A percentile compares a stretch with the other conserved stretches of the same genome.
Conservation (phyloP, 2,329 filamentous ascomycete genomes). For the Sclerotinia trifoliorum region DNA sequence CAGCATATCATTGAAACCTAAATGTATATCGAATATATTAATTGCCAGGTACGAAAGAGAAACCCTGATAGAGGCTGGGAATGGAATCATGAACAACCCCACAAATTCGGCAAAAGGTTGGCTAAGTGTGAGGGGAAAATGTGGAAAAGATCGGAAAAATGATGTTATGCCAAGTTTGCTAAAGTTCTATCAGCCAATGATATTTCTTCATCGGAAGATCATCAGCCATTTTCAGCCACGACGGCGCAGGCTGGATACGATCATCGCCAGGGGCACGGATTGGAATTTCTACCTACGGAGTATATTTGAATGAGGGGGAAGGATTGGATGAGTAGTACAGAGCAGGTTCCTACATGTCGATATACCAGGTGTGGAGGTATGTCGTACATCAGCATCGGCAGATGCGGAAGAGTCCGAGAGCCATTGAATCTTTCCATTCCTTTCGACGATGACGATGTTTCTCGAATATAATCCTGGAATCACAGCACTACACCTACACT, state of each 20-base stretch:
- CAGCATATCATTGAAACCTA: not conserved
- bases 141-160: conserved; percentile 9
- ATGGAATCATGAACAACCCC: not conserved
- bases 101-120: conserved; percentile 1
- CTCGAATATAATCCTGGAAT: not conserved
- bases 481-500: not conserved
- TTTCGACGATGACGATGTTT: not conserved
- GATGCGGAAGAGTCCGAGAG: not conserved
- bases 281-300: not conserved
- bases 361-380: not conserved
- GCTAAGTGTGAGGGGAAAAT: not conserved
- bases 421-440: not conserved
- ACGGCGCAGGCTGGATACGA: conserved; percentile 39
- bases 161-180: conserved; percentile 19
- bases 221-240: conserved; percentile 45
- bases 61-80: not conserved
- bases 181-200: conserved; percentile 4
- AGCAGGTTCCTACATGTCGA: not conserved
- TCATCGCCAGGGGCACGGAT: conserved; percentile 2
- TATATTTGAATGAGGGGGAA: not conserved
- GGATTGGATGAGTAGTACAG: not conserved
- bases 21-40: not conserved
- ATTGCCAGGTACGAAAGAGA: conserved; percentile 4
- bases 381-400: conserved; percentile 11
- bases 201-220: conserved; percentile 52